phyloP scores from a whole-genome alignment of 768 basidiomycete genomes.

The Amanita subjunquillea region DNA sequence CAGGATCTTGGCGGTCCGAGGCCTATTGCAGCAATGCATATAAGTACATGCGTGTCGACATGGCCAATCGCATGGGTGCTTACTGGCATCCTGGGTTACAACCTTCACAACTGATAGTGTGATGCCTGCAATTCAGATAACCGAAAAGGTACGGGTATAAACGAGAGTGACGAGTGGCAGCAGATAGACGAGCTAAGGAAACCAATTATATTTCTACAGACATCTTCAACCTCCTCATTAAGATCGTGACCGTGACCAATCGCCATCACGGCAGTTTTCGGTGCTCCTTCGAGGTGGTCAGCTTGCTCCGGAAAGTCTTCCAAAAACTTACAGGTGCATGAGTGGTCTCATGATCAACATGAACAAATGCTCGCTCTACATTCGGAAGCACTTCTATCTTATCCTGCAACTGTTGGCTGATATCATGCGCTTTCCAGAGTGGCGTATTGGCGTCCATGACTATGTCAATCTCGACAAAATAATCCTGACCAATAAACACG shows the following conservation, averaged over 20 bases:
- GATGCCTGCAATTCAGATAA: background rate
- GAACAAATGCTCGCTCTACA: conserved; percentile 89
- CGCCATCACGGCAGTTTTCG: conserved; percentile 21
- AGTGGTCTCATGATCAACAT: conserved; percentile 91
- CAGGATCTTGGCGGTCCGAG: conserved; percentile 74
- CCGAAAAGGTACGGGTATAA: background rate
- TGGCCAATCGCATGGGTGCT: background rate
- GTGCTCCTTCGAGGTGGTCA: conserved; percentile 30
- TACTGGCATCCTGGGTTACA: conserved; percentile 15
- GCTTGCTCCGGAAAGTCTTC: background rate
- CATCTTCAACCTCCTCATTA: background rate
- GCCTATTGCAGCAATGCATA: conserved; percentile 32
- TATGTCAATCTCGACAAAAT: conserved; percentile 92
- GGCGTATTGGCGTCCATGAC: conserved; percentile 88
- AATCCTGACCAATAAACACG: conserved; percentile 37
- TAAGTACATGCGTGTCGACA: background rate
- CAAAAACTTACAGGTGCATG: conserved; percentile 41
- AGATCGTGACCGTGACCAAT: background rate
- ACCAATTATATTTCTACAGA: conserved; percentile 3
- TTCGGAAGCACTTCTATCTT: conserved; percentile 84
- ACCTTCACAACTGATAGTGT: too few relatives aligned
- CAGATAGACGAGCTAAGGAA: conserved; percentile 5
- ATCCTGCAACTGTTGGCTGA: conserved; percentile 78
- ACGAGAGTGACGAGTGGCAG: background rate
- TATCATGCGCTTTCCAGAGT: conserved; percentile 80